Evolutionary conservation across 805 yeast genomes (phyloP).

Genomic region (Saturnispora gosingensis): DNA sequence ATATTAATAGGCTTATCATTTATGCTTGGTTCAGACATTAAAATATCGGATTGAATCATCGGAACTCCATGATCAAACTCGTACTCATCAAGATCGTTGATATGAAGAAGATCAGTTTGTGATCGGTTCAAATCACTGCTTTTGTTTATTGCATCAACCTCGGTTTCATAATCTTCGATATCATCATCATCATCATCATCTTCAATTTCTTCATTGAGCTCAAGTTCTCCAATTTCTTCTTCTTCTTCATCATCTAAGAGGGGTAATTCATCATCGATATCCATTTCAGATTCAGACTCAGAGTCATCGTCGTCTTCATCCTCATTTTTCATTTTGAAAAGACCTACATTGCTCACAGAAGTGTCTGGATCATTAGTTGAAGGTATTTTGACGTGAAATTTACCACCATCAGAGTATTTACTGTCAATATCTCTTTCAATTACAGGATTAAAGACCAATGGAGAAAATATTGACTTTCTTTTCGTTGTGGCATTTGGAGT

Average conservation of each 20-base stretch:
- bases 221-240: neutral
- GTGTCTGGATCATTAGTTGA: neutral
- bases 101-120: neutral
- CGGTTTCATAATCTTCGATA: constrained; percentile 8
- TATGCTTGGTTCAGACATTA: neutral
- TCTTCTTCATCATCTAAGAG: constrained; percentile 1
- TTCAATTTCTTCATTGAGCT: constrained; percentile 14
- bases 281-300: constrained; percentile 28
- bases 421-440: constrained; percentile 70
- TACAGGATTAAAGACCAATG: constrained; percentile 71
- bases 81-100: constrained; percentile 3
- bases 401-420: constrained; percentile 85
- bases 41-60: neutral
- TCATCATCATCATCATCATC: constrained; percentile 15
- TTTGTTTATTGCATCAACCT: constrained; percentile 12
- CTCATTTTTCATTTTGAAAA: neutral
- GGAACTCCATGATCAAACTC: constrained; percentile 1
- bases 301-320: neutral
- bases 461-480: constrained; percentile 61
- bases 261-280: constrained; percentile 13
- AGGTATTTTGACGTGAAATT: constrained; percentile 49
- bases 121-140: constrained; percentile 4
- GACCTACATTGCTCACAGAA: neutral
- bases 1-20: neutral
- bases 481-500: constrained; percentile 32